Conservation (phyloP, 2,329 filamentous ascomycete species). For the Penicillium sp. region DNA sequence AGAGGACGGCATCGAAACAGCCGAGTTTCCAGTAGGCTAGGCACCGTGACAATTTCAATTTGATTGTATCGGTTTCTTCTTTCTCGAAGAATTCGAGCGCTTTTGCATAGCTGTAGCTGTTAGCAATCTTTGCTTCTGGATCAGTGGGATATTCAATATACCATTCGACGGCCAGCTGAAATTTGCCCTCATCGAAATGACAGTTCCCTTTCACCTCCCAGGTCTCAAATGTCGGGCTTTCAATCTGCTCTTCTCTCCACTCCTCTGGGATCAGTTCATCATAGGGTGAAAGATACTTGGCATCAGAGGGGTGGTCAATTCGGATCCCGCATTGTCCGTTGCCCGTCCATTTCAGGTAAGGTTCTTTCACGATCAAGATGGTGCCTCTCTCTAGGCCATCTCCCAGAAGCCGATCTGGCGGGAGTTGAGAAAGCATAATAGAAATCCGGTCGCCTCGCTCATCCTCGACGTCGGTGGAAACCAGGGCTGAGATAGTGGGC, state of each 20-base stretch:
- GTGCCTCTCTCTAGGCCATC: conserved; percentile 17
- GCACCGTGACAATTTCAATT: conserved; percentile 36
- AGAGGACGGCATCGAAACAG: conserved; percentile 31
- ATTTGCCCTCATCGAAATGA: too few species aligned
- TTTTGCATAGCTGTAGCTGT: conserved; percentile 35
- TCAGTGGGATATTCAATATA: too few species aligned
- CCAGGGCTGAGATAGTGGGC: conserved; percentile 27
- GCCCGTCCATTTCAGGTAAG: conserved; percentile 47
- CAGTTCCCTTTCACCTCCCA: too few species aligned
- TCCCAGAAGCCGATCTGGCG: neutral
- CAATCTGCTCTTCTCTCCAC: conserved; percentile 30
- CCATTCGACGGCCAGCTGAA: too few species aligned
- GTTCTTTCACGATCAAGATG: conserved; percentile 53
- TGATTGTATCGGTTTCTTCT: conserved; percentile 36
- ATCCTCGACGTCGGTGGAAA: conserved; percentile 41
- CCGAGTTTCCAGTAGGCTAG: conserved; percentile 30
- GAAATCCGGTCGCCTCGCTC: conserved; percentile 33
- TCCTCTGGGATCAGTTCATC: conserved; percentile 41
- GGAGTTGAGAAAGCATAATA: conserved; percentile 3
- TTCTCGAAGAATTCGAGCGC: conserved; percentile 33
- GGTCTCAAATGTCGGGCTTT: too few species aligned
- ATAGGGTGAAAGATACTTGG: conserved; percentile 39
- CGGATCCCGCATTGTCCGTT: conserved; percentile 47
- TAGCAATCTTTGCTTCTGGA: too few species aligned
- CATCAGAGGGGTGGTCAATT: conserved; percentile 55